phyloP scores from a whole-genome alignment of 257 asterid genomes.

The Cruciata laevipes region DNA sequence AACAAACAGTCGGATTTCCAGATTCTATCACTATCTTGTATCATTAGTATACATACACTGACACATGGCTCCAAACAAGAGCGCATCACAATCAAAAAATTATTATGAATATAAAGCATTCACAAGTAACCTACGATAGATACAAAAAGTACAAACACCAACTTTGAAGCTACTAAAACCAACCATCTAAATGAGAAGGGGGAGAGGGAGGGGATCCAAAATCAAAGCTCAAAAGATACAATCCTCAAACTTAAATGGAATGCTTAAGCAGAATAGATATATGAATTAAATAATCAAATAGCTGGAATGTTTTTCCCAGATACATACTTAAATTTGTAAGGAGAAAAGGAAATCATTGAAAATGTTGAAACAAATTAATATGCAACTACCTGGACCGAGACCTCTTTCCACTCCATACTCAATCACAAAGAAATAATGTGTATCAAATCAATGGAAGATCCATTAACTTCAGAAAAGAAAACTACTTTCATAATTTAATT shows the following conservation, averaged over 20 bases:
- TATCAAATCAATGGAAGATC: constrained; percentile 64
- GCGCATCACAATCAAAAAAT: neutral
- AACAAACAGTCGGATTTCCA: neutral
- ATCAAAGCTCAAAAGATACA: no score
- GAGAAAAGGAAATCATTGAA: neutral
- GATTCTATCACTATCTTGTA: no score
- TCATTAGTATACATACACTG: no score
- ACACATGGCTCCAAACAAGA: neutral
- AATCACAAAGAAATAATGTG: constrained; percentile 88
- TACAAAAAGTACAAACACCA: neutral
- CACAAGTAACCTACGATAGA: neutral
- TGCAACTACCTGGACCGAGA: constrained; percentile 55
- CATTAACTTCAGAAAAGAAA: constrained; percentile 88
- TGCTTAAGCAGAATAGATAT: no score
- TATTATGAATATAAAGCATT: neutral
- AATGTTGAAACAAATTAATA: constrained; percentile 7
- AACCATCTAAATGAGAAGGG: no score
- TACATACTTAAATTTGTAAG: no score
- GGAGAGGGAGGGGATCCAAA: no score
- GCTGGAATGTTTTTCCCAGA: no score
- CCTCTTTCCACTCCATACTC: constrained; percentile 85
- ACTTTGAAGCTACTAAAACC: no score
- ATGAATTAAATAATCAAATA: no score
- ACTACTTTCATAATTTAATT: constrained; percentile 36
- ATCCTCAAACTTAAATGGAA: no score